phyloP scores from a whole-genome alignment of 1,284 basidiomycete genomes.

The Fomitopsis palustris region DNA sequence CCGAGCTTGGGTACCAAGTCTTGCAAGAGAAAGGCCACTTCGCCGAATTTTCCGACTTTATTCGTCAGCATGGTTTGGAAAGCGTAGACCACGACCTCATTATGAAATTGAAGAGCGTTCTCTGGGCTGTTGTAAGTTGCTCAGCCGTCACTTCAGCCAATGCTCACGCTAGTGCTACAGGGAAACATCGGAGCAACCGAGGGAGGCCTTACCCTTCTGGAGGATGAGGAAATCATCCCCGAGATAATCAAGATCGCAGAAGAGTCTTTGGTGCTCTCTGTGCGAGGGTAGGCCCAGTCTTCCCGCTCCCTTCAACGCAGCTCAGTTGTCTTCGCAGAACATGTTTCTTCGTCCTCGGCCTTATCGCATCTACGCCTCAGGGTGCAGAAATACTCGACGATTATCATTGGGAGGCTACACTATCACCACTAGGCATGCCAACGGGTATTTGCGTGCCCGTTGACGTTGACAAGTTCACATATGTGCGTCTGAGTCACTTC shows the following conservation, averaged over 20 bases:
- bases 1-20: conserved; percentile 89
- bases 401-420: conserved; percentile 88
- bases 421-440: conserved; percentile 83
- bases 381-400: conserved; percentile 86
- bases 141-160: not conserved
- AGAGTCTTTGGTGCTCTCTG: conserved; percentile 83
- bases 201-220: conserved; percentile 90
- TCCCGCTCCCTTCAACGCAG: not conserved
- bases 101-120: conserved; percentile 87
- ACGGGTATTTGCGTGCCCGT: conserved; percentile 90
- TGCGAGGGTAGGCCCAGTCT: conserved; percentile 76
- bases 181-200: conserved; percentile 92
- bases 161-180: conserved; percentile 35
- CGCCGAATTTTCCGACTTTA: conserved; percentile 86
- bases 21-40: conserved; percentile 91
- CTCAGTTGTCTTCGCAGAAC: conserved; percentile 51
- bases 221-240: conserved; percentile 91
- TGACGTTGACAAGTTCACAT: conserved; percentile 78
- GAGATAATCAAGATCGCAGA: conserved; percentile 90
- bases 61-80: conserved; percentile 85
- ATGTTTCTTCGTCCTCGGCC: conserved; percentile 92
- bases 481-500: conserved; percentile 37
- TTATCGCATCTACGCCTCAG: conserved; percentile 71
- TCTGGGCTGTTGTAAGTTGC: conserved; percentile 89
- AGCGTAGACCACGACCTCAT: conserved; percentile 82